Evolutionary conservation across 345 rosid genomes (phyloP), one percentile per base, ranked within the genome.

Genomic region (Eutrema heterophyllum): DNA sequence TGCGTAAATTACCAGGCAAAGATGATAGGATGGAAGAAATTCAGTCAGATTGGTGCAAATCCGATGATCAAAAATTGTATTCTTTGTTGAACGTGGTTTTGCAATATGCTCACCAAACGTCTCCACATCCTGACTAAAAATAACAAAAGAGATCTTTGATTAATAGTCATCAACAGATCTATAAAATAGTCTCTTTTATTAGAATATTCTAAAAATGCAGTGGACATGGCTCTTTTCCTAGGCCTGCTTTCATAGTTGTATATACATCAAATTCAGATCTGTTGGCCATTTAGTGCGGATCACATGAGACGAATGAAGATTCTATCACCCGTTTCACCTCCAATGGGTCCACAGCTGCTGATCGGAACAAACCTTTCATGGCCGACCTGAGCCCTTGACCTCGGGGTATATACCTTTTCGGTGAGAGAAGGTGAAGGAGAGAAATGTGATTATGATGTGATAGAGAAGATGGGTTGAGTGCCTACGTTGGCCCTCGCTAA

Each of bases 201-300:
- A 76, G 75, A 76, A 55, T 69, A 76, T 70, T 52, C 79, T 76
- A 63, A 76, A 76, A 62, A 69, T 76, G 71, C 52, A 43, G 45
- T 44, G 54, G 57, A 46, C 69, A 63, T 33, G 53, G 44, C 35
- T 72, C 63, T 21, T 52, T 56, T n/a, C 11, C 45, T 33, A 39
- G 51, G n/a, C 68, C 40, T 60, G 15, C 75, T 71, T 41, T 68
- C 36, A 33, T 27, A 27, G 3, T 27, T 4, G 3, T 2, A 27
- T 27, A 27, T 60, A 39, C 48, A 60, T 60, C 49, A 60, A 24
- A 60, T 39, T 56, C 32, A 29, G 24, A 38, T 16, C 13, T 39
- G n/a, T 15, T 7, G 55, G 51, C 60, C 60, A 60, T 71, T 45
- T 70, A 15, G 24, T 33, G 3, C 58, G 9, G 39, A 26, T 40